Conservation (phyloP, 106 monocot genomes). For the Dendrobium huoshanense region DNA sequence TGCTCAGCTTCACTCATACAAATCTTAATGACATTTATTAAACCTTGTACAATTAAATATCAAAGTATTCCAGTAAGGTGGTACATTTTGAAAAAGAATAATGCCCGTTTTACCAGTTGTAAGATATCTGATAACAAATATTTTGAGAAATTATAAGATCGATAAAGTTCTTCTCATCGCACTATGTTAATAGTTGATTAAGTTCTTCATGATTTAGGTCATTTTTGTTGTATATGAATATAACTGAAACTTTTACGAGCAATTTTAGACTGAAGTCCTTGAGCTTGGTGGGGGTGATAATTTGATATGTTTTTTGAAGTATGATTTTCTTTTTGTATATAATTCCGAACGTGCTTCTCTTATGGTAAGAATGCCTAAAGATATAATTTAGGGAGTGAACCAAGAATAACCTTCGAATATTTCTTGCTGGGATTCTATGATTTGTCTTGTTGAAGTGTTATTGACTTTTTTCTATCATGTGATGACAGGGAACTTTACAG, state of each 20-base stretch:
- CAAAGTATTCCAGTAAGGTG: too few species aligned
- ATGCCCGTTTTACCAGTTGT: too few species aligned
- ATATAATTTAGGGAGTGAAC: not conserved
- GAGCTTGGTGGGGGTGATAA: too few species aligned
- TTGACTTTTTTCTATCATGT: not conserved
- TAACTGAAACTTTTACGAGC: not conserved
- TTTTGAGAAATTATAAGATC: not conserved
- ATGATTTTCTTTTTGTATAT: not conserved
- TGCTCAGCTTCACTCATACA: too few species aligned
- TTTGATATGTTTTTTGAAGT: not conserved
- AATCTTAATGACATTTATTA: too few species aligned
- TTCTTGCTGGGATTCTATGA: not conserved
- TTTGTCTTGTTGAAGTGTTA: not conserved
- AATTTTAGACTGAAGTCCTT: not conserved
- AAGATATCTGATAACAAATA: too few species aligned
- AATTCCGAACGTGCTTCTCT: not conserved
- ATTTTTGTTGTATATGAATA: not conserved
- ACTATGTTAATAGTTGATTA: too few species aligned
- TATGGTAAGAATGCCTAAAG: not conserved
- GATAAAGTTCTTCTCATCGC: not conserved
- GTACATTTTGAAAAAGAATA: too few species aligned
- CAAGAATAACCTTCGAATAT: not conserved
- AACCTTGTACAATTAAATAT: too few species aligned
- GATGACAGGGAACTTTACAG: conserved; percentile 86
- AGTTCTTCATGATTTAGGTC: not conserved